Conservation (phyloP, 352 stramenopile genomes). For the Phytophthora nicotianae region DNA sequence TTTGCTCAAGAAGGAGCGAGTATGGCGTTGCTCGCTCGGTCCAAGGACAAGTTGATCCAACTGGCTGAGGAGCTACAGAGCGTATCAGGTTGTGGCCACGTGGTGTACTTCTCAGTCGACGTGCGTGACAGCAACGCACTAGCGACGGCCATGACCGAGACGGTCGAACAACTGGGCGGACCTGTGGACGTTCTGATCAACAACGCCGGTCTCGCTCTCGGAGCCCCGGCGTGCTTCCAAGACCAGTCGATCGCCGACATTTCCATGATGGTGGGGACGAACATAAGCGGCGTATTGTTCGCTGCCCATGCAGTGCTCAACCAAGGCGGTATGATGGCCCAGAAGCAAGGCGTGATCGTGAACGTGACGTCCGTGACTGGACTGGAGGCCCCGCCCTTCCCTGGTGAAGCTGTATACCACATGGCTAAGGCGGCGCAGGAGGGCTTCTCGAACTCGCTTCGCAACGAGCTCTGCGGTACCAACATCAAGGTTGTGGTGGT, state of each 20-base stretch:
- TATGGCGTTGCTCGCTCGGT: conserved; percentile 27
- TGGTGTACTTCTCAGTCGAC: conserved; percentile 24
- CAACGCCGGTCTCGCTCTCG: conserved; percentile 34
- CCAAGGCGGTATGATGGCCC: conserved; percentile 25
- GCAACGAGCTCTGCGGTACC: conserved; percentile 31
- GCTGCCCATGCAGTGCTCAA: conserved; percentile 33
- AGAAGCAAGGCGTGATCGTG: conserved; percentile 30
- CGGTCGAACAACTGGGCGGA: conserved; percentile 21
- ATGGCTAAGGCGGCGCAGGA: conserved; percentile 34
- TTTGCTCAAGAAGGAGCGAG: conserved; percentile 24
- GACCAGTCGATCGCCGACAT: conserved; percentile 36
- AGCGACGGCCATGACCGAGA: conserved; percentile 9
- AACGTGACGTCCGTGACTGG: conserved; percentile 38
- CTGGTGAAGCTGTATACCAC: conserved; percentile 37
- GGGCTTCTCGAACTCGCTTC: conserved; percentile 34
- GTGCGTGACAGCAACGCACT: conserved; percentile 23
- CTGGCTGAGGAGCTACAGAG: conserved; percentile 22
- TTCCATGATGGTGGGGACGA: conserved; percentile 35
- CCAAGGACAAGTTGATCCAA: conserved; percentile 26
- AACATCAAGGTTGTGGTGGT: conserved; percentile 42
- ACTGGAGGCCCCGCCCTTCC: conserved; percentile 32
- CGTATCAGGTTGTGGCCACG: conserved; percentile 5
- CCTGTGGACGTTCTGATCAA: conserved; percentile 36
- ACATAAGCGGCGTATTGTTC: conserved; percentile 30
- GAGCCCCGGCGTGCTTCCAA: conserved; percentile 25